A percentile compares a stretch with the other conserved stretches of the same genome.
Evolutionary conservation across 768 basidiomycete genomes (phyloP).

Genomic region (Mycena venus): DNA sequence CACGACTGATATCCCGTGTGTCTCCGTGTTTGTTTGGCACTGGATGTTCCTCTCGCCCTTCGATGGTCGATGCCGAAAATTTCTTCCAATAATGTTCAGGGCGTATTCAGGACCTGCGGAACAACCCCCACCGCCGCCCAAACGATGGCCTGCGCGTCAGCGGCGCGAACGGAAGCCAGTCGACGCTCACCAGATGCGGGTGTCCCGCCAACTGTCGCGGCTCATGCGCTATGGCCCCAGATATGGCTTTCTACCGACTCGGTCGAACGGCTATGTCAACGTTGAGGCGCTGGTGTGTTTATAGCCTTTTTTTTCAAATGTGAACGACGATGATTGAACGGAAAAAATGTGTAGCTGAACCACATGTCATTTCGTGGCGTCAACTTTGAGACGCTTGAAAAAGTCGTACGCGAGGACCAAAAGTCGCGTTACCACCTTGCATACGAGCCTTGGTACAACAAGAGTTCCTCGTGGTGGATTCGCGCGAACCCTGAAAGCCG

Average conservation of each 20-base stretch:
- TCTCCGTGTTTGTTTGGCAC: not conserved
- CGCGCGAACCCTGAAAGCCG: constrained; percentile 69
- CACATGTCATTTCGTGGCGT: constrained; percentile 66
- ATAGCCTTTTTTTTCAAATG: not conserved
- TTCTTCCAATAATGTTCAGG: constrained; percentile 2
- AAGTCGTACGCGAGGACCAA: constrained; percentile 64
- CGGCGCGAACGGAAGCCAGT: not conserved
- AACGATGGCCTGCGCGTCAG: not conserved
- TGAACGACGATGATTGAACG: too few species aligned
- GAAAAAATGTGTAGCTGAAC: constrained; percentile 58
- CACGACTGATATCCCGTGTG: not conserved
- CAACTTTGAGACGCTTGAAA: constrained; percentile 58
- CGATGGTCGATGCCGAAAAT: constrained; percentile 20
- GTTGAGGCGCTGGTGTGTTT: constrained; percentile 26
- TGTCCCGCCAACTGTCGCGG: constrained; percentile 21
- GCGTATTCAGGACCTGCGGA: not conserved
- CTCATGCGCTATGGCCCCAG: constrained; percentile 21
- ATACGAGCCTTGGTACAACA: constrained; percentile 51
- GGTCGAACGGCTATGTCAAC: constrained; percentile 27
- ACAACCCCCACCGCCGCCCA: not conserved
- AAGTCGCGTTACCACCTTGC: constrained; percentile 64
- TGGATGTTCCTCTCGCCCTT: constrained; percentile 13
- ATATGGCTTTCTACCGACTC: not conserved
- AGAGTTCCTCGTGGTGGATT: constrained; percentile 67
- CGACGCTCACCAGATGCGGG: constrained; percentile 1